These are phyloP conservation scores for Dicorynia guianensis DNA, from an alignment of 306 rosid genomes.

Conservation along the genomic window DNA sequence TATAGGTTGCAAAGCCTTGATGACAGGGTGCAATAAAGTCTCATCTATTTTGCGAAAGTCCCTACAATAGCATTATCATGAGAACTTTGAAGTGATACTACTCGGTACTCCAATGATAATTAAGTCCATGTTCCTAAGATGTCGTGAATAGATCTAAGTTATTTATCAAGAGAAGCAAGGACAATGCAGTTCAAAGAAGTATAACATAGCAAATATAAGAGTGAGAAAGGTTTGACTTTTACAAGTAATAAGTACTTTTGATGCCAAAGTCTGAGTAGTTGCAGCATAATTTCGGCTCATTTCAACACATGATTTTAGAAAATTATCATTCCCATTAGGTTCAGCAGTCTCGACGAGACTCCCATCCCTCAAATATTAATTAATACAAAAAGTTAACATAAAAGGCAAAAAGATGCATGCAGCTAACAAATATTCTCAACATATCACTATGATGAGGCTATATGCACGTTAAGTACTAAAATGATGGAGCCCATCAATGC, in stretches of 20 bases:
- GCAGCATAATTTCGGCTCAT: not conserved
- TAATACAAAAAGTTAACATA: not conserved
- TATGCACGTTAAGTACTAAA: not conserved
- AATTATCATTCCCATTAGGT: no score
- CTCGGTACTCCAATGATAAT: constrained; percentile 30
- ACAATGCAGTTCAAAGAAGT: not conserved
- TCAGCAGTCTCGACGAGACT: not conserved
- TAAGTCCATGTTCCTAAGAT: constrained; percentile 29
- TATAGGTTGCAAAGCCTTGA: constrained; percentile 75
- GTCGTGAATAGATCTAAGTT: not conserved
- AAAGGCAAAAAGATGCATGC: not conserved
- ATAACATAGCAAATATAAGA: constrained; percentile 8
- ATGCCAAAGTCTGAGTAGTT: not conserved
- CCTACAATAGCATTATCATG: constrained; percentile 60
- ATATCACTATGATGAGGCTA: no score
- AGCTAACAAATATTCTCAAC: no score
- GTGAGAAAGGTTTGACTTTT: constrained; percentile 6
- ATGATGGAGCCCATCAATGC: not conserved
- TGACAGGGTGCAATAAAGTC: constrained; percentile 70
- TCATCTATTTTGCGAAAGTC: constrained; percentile 68
- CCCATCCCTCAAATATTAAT: constrained; percentile 3
- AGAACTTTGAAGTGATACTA: constrained; percentile 14
- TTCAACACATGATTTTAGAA: not conserved
- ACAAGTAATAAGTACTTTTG: not conserved
- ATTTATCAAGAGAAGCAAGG: not conserved